Conservation (phyloP, 73 alveolate species). For the Paramecium tetraurelia region DNA sequence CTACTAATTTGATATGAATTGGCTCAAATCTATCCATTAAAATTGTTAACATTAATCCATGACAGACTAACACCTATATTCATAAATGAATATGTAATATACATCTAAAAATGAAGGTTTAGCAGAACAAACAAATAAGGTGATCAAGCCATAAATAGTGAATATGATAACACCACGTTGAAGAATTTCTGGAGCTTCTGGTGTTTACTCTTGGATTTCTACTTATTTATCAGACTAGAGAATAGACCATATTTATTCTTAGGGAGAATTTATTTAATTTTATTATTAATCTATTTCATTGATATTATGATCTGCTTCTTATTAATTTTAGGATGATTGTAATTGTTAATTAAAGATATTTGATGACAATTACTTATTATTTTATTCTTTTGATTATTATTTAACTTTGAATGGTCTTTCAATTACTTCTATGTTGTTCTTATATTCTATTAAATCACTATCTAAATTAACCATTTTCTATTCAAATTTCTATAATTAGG, state of each 20-base stretch:
- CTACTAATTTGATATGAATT: neutral
- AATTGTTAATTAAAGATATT: neutral
- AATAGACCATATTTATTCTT: neutral
- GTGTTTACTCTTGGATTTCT: neutral
- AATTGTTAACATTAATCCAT: neutral
- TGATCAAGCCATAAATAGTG: neutral
- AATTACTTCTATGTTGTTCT: neutral
- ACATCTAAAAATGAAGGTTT: conserved; percentile 50
- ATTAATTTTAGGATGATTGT: neutral
- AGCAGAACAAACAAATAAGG: conserved; percentile 33
- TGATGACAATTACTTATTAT: neutral
- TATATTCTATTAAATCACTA: conserved; percentile 6
- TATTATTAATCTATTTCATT: conserved; percentile 13
- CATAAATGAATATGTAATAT: neutral
- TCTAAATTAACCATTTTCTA: neutral
- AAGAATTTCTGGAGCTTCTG: neutral
- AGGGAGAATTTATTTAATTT: neutral
- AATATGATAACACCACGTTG: conserved; percentile 15
- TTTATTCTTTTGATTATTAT: neutral
- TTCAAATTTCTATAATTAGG: conserved; percentile 14
- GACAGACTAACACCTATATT: neutral
- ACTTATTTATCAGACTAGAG: neutral
- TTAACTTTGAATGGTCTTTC: neutral
- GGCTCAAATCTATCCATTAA: conserved; percentile 21
- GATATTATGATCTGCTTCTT: neutral